These are phyloP conservation scores for Epichloe bromicola DNA, from an alignment of 2,329 filamentous ascomycete genomes.

Conservation along the genomic window DNA sequence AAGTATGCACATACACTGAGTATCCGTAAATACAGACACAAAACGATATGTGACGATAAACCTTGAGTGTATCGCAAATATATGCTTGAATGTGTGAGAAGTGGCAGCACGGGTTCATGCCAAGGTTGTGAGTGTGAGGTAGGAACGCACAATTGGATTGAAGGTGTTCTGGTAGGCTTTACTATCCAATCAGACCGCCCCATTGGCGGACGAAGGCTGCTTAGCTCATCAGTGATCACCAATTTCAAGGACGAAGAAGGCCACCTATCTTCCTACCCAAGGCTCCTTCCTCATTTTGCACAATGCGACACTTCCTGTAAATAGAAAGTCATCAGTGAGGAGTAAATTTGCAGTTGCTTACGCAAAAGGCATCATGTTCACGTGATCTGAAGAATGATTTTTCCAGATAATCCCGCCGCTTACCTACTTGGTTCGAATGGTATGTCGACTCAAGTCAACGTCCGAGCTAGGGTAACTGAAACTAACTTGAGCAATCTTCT, in stretches of 20 bases:
- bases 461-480: neutral
- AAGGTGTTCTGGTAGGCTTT: no score
- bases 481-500: neutral
- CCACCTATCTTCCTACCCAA: neutral
- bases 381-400: constrained; percentile 23
- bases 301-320: neutral
- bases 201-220: neutral
- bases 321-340: neutral
- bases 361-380: neutral
- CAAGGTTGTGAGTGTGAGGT: neutral
- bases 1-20: neutral
- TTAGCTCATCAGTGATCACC: constrained; percentile 1
- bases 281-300: neutral
- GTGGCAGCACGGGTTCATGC: neutral
- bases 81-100: neutral
- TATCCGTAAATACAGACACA: neutral
- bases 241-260: neutral
- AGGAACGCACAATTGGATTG: neutral
- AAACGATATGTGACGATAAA: neutral
- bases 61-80: neutral
- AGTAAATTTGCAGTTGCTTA: neutral
- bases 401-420: constrained; percentile 36
- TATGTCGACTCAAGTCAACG: constrained; percentile 17
- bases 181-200: constrained; percentile 2
- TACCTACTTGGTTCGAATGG: constrained; percentile 47